Evolutionary conservation across 176 grass and related monocot species (phyloP).

Genomic region (Aegilops umbellulata): DNA sequence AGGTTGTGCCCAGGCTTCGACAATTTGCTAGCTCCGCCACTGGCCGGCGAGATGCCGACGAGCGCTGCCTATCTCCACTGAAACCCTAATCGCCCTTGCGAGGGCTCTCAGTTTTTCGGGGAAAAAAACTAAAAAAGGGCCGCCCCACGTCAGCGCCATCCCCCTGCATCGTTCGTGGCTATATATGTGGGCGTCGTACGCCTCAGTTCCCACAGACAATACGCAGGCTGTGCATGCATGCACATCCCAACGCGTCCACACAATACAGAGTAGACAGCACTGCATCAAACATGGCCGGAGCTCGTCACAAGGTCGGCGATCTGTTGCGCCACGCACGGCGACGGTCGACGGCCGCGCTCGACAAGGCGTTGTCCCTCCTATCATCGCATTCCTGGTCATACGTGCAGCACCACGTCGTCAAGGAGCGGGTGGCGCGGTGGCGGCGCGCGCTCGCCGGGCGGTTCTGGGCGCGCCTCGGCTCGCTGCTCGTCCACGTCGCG

Average conservation of each 20-base stretch:
- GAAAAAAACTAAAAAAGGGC: too few relatives aligned
- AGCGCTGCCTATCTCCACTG: too few relatives aligned
- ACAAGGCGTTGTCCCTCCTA: not conserved
- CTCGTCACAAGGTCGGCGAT: not conserved
- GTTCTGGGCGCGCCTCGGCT: not conserved
- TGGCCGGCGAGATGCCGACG: too few relatives aligned
- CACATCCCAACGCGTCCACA: not conserved
- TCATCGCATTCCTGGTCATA: constrained; percentile 3
- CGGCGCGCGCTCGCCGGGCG: constrained; percentile 18
- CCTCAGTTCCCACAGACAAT: not conserved
- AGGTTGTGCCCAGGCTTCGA: too few relatives aligned
- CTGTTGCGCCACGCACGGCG: not conserved
- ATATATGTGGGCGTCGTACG: not conserved
- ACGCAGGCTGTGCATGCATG: not conserved
- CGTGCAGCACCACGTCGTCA: constrained; percentile 30
- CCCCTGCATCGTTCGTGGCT: not conserved
- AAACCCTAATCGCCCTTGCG: too few relatives aligned
- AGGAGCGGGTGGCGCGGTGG: constrained; percentile 12
- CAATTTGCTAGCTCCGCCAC: too few relatives aligned
- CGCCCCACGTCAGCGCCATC: too few relatives aligned
- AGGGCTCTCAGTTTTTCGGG: too few relatives aligned
- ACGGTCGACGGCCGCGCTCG: not conserved
- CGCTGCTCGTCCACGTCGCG: constrained; percentile 19
- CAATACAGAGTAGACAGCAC: not conserved
- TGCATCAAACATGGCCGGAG: not conserved